Base-by-base conservation (phyloP, 345 rosid genomes). In the Camelina laxa region DNA sequence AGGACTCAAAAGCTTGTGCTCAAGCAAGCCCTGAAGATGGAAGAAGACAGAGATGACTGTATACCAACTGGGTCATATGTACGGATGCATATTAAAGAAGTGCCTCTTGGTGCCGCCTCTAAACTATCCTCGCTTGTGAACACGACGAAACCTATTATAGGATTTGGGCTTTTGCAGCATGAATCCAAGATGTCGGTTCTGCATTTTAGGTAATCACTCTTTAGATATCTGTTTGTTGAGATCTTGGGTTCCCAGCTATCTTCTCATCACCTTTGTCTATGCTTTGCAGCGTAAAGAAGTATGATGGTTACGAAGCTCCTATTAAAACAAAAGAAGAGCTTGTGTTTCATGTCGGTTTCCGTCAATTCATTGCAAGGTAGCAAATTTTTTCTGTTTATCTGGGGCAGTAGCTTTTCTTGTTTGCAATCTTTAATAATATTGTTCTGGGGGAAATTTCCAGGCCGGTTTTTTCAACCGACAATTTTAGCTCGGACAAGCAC, bases 101-200 rank as follows among this genome's bases (percentile, higher is more conserved):
- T 95, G 36, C 84, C 97, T 50, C 68, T 62, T 17, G 60, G 24
- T 75, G 84, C 83, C 81, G 90, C 97, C 78, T 75, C 87, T 66
- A 88, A 83, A 72, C 64, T 92, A 69, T 82, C 84, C 74, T 71
- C 61, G 20, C 49, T 80, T 64, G 79, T 85, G 15, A 82, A 69
- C 75, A 79, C 70, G 27, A 70, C 72, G 33, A 72, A 70, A 36
- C 93, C 97, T n/a, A 14, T 89, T 53, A 77, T 87, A 65, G 85
- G 82, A 42, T 87, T 86, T 79, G 99, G 99, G 67, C 97, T 95
- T 74, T 80, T 95, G 79, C 99, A 89, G 75, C 97, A 90, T 50
- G 99, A 91, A 75, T 92, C 99, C 64, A 95, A 95, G 86, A 91
- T 95, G 88, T 90, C 97, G n/a, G 96, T 92, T 72, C 89, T 92